Evolutionary conservation across 2,329 filamentous ascomycete species (phyloP), one percentile per base, ranked within the genome.

Genomic region (Fusarium papillatum): DNA sequence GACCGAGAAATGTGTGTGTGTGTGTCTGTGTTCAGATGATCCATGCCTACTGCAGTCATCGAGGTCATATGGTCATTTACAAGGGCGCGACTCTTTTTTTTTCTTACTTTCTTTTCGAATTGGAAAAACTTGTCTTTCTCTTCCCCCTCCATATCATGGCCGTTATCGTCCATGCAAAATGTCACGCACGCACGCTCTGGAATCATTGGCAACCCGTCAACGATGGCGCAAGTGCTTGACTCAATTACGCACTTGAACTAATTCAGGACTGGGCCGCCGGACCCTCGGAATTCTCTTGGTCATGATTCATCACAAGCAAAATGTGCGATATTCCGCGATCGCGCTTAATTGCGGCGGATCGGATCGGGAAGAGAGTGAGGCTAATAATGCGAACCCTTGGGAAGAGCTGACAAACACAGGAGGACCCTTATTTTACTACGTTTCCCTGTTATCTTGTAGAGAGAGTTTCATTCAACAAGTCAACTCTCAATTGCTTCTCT

Each of bases 201-300:
- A 59, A 36, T 39, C 38, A 29, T 29, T 59, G 41, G 53, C 16
- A 64, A 64, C 39, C 46, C 46, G 39, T 63, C 29, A 22, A 36
- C 48, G 60, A 77, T 77, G 73, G 70, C 75, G 75, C 74, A 76
- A 76, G 16, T 60, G 60, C 70, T 66, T 75, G 69, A 64, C 59
- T 55, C 70, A 57, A 76, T 76, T 75, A 66, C 71, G 74, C 67
- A 77, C 62, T 72, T 59, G 36, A 22, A 29, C 68, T 63, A 43
- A 57, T 67, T 69, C 38, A 48, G 66, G 74, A 65, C 63, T 70
- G 64, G 71, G 43, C 46, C 39, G 22, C 38, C 55, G 64, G 73
- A 34, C 64, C 73, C 59, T 71, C 31, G 50, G 55, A 48, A n/a
- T 43, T 26, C 5, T 19, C 4, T 22, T 50, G 48, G 48, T 75